A percentile compares a stretch with the other conserved stretches of the same genome.
Evolutionary conservation across 2,329 filamentous ascomycete genomes (phyloP).

Genomic region (Parascedosporium putredinis): DNA sequence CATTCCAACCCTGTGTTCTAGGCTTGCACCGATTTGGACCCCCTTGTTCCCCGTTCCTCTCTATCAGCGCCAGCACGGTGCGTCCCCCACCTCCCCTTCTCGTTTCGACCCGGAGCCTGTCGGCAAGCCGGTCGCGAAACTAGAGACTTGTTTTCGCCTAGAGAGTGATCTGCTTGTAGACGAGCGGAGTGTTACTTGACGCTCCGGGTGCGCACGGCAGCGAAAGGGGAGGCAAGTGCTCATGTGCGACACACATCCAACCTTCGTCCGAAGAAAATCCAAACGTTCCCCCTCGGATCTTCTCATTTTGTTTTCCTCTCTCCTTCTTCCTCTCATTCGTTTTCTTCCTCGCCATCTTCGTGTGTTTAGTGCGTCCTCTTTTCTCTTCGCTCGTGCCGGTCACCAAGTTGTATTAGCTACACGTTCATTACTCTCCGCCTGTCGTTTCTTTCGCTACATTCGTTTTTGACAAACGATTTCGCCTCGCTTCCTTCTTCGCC

Average conservation of each 20-base stretch:
- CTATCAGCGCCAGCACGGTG: too few relatives aligned
- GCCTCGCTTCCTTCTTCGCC: neutral
- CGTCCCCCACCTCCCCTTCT: neutral
- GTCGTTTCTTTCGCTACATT: neutral
- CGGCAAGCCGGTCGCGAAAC: neutral
- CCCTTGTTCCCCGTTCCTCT: neutral
- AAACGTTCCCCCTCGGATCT: neutral
- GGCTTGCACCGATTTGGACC: too few relatives aligned
- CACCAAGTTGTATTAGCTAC: conserved; percentile 1
- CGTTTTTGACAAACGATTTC: neutral
- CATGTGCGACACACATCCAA: neutral
- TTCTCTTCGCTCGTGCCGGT: conserved; percentile 4
- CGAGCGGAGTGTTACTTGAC: neutral
- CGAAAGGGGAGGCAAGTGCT: neutral
- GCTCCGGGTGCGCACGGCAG: neutral
- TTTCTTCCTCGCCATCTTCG: neutral
- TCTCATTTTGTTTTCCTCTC: neutral
- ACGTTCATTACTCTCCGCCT: neutral
- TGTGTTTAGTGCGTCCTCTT: neutral
- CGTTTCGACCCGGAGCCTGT: neutral
- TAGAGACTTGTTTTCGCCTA: conserved; percentile 3
- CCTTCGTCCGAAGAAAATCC: neutral
- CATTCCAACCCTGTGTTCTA: too few relatives aligned
- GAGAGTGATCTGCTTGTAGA: neutral
- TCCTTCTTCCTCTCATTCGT: neutral